These are phyloP conservation scores for Colletotrichum sp. DNA, from an alignment of 2,329 filamentous ascomycete genomes.

Conservation along the genomic window DNA sequence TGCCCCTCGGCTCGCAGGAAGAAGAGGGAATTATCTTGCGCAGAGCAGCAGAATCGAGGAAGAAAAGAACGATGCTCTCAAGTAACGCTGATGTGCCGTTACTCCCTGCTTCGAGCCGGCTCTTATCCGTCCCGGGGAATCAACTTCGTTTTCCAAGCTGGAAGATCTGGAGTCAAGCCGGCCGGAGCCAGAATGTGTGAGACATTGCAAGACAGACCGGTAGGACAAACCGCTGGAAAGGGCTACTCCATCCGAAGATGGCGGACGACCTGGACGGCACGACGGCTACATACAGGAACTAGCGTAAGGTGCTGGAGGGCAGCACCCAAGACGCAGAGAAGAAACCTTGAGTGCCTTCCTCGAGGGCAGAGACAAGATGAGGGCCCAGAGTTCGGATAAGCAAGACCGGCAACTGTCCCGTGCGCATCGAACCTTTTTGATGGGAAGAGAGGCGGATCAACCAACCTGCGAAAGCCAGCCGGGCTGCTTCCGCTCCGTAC, in stretches of 20 bases:
- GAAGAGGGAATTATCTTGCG: background rate
- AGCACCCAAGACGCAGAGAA: background rate
- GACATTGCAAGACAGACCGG: slow-evolving; percentile 1
- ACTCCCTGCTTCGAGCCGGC: background rate
- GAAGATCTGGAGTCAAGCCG: background rate
- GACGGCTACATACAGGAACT: slow-evolving; percentile 8
- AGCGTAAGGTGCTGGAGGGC: background rate
- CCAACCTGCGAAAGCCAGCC: background rate
- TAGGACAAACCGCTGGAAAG: background rate
- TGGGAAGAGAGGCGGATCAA: background rate
- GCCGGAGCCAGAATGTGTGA: background rate
- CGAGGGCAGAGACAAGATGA: background rate
- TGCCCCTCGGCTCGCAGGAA: background rate
- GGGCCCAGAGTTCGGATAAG: slow-evolving; percentile 11
- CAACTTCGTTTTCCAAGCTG: background rate
- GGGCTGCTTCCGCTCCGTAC: background rate
- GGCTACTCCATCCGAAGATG: slow-evolving; percentile 10
- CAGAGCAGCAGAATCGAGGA: background rate
- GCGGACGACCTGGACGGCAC: background rate
- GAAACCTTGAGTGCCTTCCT: background rate
- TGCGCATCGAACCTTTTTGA: slow-evolving; percentile 1
- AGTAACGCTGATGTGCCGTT: background rate
- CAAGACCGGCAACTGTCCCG: slow-evolving; percentile 7
- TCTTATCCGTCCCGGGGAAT: background rate
- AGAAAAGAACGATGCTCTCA: background rate